A percentile compares a stretch with the other conserved stretches of the same genome.
Evolutionary conservation across 805 yeast species (phyloP).

Genomic region (Lipomyces kockii): DNA sequence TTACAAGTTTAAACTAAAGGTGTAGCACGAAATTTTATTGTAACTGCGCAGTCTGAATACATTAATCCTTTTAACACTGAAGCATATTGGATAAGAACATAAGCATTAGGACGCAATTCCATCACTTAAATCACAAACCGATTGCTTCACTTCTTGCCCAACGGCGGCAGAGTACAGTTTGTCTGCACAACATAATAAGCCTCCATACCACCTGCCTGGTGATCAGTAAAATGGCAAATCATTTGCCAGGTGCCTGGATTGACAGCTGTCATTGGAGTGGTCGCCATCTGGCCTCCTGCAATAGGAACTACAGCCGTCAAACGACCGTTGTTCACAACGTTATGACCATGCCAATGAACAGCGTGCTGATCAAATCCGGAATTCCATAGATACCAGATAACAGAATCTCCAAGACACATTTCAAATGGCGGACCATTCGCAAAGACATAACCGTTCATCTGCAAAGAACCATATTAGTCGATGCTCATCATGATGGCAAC

Average conservation of each 20-base stretch:
- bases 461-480: neutral
- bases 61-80: too few species aligned
- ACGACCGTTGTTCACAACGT: neutral
- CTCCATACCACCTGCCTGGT: conserved; percentile 2
- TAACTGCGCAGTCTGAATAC: too few species aligned
- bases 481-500: neutral
- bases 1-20: too few species aligned
- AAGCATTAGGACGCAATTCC: too few species aligned
- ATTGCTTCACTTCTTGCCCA: neutral
- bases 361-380: conserved; percentile 5
- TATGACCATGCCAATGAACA: conserved; percentile 8
- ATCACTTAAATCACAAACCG: too few species aligned
- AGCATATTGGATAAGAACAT: too few species aligned
- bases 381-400: neutral
- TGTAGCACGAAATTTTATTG: too few species aligned
- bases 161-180: neutral
- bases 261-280: neutral
- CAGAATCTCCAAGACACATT: conserved; percentile 3
- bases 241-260: neutral
- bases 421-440: neutral
- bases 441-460: conserved; percentile 7
- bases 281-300: neutral
- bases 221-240: neutral
- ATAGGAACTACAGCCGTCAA: conserved; percentile 1
- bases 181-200: neutral